A percentile compares a stretch with the other conserved stretches of the same genome.
phyloP scores from a whole-genome alignment of 768 basidiomycete species.

The Kwoniella dendrophila region DNA sequence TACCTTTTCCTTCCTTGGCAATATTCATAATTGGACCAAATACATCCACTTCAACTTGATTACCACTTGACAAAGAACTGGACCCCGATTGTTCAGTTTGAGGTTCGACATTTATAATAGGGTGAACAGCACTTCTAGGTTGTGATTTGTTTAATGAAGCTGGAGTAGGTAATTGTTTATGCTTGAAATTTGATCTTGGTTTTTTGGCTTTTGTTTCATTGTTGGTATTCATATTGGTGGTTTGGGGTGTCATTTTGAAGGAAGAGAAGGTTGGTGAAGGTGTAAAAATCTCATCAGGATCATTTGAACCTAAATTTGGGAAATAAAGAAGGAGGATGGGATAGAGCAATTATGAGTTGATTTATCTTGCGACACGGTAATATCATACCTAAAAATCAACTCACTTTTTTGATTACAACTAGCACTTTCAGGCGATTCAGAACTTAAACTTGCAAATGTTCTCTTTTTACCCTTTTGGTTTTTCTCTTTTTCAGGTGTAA shows the following conservation, averaged over 20 bases:
- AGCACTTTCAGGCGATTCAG: background rate
- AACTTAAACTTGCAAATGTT: background rate
- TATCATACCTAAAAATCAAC: too few relatives aligned
- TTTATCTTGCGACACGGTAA: too few relatives aligned
- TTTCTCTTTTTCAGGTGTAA: background rate
- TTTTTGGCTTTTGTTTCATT: background rate
- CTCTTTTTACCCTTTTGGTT: background rate
- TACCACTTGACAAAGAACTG: background rate
- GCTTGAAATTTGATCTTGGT: too few relatives aligned
- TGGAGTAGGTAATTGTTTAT: too few relatives aligned
- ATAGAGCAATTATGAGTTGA: too few relatives aligned
- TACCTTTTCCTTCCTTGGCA: background rate
- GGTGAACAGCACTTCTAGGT: too few relatives aligned
- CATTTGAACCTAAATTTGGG: background rate
- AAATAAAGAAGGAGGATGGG: too few relatives aligned
- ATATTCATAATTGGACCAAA: background rate
- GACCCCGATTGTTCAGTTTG: too few relatives aligned
- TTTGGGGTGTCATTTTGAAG: background rate
- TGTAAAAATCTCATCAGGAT: background rate
- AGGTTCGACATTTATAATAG: too few relatives aligned
- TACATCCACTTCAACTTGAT: background rate
- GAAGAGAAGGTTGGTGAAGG: conserved; percentile 2
- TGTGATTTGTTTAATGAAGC: too few relatives aligned
- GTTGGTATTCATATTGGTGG: background rate
- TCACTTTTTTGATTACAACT: too few relatives aligned